Conservation (phyloP, 768 basidiomycete species). For the Butyriboletus loyo region DNA sequence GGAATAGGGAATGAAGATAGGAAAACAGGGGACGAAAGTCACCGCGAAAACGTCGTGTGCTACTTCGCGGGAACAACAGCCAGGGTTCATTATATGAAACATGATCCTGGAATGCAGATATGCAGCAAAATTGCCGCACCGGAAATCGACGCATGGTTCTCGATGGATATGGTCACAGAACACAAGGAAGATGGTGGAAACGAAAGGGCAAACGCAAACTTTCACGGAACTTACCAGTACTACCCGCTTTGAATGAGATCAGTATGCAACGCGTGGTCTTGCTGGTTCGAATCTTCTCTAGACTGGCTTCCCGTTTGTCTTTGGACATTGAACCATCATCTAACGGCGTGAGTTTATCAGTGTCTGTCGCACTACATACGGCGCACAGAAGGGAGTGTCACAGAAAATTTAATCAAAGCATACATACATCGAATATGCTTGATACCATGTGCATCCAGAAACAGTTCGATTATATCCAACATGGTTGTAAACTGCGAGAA, state of each 20-base stretch:
- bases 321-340: slow-evolving; percentile 88
- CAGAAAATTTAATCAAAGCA: neutral
- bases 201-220: neutral
- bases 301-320: slow-evolving; percentile 68
- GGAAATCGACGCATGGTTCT: neutral
- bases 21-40: neutral
- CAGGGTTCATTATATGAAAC: no score
- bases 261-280: slow-evolving; percentile 68
- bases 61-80: neutral
- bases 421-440: slow-evolving; percentile 83
- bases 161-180: neutral
- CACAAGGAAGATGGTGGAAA: neutral
- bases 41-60: neutral
- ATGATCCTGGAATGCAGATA: neutral
- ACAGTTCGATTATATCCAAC: slow-evolving; percentile 85
- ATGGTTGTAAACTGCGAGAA: slow-evolving; percentile 92
- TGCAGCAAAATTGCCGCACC: neutral
- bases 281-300: slow-evolving; percentile 69
- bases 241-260: slow-evolving; percentile 95
- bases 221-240: slow-evolving; percentile 59
- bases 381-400: neutral
- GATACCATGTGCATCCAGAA: slow-evolving; percentile 65
- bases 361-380: neutral
- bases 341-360: slow-evolving; percentile 32
- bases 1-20: neutral